Evolutionary conservation across 2,329 filamentous ascomycete species (phyloP).

Genomic region (Fusarium humuli): DNA sequence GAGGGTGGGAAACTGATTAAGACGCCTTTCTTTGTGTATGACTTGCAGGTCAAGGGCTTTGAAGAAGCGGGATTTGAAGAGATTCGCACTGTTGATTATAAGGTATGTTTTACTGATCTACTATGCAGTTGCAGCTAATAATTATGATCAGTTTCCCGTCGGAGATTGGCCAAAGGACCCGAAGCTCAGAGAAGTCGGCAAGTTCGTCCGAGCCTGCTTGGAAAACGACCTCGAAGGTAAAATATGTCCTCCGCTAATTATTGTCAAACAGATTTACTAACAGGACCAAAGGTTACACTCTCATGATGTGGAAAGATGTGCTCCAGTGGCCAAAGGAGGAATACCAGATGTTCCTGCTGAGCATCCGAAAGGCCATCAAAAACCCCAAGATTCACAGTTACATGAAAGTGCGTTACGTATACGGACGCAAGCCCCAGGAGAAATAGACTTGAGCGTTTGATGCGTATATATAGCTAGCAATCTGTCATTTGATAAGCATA

Average conservation of each 20-base stretch:
- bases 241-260: accelerated
- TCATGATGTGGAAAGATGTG: slow-evolving; percentile 19
- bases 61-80: slow-evolving; percentile 4
- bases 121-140: not conserved
- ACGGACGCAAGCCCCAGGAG: slow-evolving; percentile 13
- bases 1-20: not conserved
- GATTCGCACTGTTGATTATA: not conserved
- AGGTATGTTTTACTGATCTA: not conserved
- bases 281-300: not conserved
- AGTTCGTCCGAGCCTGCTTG: slow-evolving; percentile 21
- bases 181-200: slow-evolving; percentile 14
- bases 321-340: slow-evolving; percentile 27
- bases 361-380: slow-evolving; percentile 11
- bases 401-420: slow-evolving; percentile 27
- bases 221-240: slow-evolving; percentile 40
- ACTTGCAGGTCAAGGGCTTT: not conserved
- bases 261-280: not conserved
- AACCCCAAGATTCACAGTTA: slow-evolving; percentile 27
- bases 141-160: slow-evolving; percentile 7
- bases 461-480: accelerated
- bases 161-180: slow-evolving; percentile 30
- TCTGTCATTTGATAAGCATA: not conserved
- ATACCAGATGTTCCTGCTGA: slow-evolving; percentile 24
- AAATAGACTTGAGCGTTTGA: not conserved
- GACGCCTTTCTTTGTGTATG: slow-evolving; percentile 3